phyloP scores from a whole-genome alignment of 345 rosid species.

The Microthlaspi erraticum region DNA sequence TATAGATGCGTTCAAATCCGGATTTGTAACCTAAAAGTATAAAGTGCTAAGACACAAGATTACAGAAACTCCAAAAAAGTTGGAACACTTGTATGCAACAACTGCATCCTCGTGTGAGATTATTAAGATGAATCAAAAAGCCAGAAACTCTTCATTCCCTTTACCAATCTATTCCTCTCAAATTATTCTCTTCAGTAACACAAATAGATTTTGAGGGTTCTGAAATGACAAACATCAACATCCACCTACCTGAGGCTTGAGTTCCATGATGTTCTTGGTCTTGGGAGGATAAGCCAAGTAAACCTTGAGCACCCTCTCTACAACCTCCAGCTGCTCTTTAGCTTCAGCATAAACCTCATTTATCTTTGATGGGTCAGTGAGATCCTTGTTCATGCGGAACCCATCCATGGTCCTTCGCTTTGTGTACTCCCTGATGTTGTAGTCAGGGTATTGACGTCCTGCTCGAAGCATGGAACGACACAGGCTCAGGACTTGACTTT shows the following conservation, averaged over 20 bases:
- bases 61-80: slow-evolving; percentile 15
- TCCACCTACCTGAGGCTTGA: slow-evolving; percentile 39
- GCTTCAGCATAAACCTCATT: slow-evolving; percentile 63
- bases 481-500: slow-evolving; percentile 55
- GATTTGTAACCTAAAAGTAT: background rate
- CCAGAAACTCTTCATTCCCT: slow-evolving; percentile 16
- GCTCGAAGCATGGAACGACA: slow-evolving; percentile 75
- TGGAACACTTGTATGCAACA: slow-evolving; percentile 9
- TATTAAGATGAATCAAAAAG: slow-evolving; percentile 8
- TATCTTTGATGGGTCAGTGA: slow-evolving; percentile 57
- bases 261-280: slow-evolving; percentile 83
- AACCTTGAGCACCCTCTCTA: slow-evolving; percentile 65
- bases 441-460: slow-evolving; percentile 71
- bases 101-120: slow-evolving; percentile 11
- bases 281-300: slow-evolving; percentile 77
- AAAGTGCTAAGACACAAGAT: slow-evolving; percentile 1
- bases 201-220: slow-evolving; percentile 13
- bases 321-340: slow-evolving; percentile 66
- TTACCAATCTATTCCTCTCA: background rate
- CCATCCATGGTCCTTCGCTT: slow-evolving; percentile 78
- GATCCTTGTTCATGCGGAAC: slow-evolving; percentile 58
- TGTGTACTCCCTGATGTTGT: slow-evolving; percentile 80
- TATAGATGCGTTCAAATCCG: slow-evolving; percentile 1
- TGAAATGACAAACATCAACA: slow-evolving; percentile 24
- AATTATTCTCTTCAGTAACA: slow-evolving; percentile 1